These are phyloP conservation scores for Neurospora tetraspora DNA, from an alignment of 495 filamentous ascomycete species.

Conservation along the genomic window DNA sequence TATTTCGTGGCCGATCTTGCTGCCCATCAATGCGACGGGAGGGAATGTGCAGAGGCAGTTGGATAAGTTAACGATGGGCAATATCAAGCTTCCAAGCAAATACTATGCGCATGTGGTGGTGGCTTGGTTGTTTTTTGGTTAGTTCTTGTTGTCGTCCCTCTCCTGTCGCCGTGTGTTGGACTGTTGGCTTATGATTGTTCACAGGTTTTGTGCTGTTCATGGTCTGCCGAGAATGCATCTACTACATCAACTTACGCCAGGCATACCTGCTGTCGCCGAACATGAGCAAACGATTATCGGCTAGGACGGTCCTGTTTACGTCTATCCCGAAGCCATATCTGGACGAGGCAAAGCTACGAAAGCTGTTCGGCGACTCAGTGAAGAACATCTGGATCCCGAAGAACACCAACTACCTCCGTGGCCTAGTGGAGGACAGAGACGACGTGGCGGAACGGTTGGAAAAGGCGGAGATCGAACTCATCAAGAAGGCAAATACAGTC, in stretches of 20 bases:
- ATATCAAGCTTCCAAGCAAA: slow-evolving; percentile 40
- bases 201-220: slow-evolving; percentile 56
- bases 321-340: slow-evolving; percentile 52
- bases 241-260: slow-evolving; percentile 59
- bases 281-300: slow-evolving; percentile 55
- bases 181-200: background rate
- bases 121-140: slow-evolving; percentile 57
- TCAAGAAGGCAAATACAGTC: slow-evolving; percentile 47
- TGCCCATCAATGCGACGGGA: slow-evolving; percentile 69
- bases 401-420: slow-evolving; percentile 44
- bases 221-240: slow-evolving; percentile 56
- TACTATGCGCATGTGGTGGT: slow-evolving; percentile 56
- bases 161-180: background rate
- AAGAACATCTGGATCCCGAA: slow-evolving; percentile 53
- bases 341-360: slow-evolving; percentile 44
- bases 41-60: slow-evolving; percentile 49
- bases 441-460: slow-evolving; percentile 51
- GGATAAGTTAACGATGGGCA: slow-evolving; percentile 57
- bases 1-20: slow-evolving; percentile 67
- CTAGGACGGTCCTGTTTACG: slow-evolving; percentile 60
- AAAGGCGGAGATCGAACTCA: slow-evolving; percentile 54
- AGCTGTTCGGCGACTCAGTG: slow-evolving; percentile 51
- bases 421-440: slow-evolving; percentile 50
- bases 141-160: slow-evolving; percentile 9
- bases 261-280: slow-evolving; percentile 61